Evolutionary conservation across 2,329 filamentous ascomycete species (phyloP), one percentile per base, ranked within the genome.

Genomic region (Trichoderma polysporum): DNA sequence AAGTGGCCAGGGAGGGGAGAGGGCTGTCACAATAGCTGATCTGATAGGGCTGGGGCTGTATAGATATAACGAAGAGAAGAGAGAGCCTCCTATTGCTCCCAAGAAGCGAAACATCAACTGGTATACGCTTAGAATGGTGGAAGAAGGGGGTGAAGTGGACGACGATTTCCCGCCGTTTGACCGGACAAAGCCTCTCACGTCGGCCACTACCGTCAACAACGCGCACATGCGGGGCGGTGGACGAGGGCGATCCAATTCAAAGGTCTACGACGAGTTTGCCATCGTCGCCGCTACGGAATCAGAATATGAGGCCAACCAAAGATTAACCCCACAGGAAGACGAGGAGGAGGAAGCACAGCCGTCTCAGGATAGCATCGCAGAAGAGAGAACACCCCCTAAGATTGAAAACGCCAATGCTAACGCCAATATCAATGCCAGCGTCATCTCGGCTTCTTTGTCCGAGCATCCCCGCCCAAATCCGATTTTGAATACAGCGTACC

Each of bases 191-290:
- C 85, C 89, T 2, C 83, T 95, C n/a, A 87, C 86, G 6, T 88
- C 92, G 22, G 95, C 94, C 72, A 92, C 91, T 41, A 93, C 91
- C 7, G 91, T 90, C 69, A 94, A 94, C 75, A 93, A 92, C 74
- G 91, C 90, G 66, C 92, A 92, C 73, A 90, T 91, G 75, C 84
- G 88, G 64, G 89, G 83, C 49, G 80, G 83, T 9, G 85, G 82
- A 5, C 79, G 85, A 57, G 82, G 83, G 68, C 84, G 91, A 65
- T 87, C 90, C 67, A 89, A 91, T 70, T 91, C 90, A 25, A 92
- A 90, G 74, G 88, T 91, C 1, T 92, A 90, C 81, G 91, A 94
- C 72, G 92, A 95, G 71, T 94, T 96, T 77, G 92, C 90, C 13
- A 81, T 96, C 29, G 90, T 92, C 13, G 86, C 89, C 73, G 92